These are phyloP conservation scores for Ambrosiella cleistominuta DNA, from an alignment of 2,329 filamentous ascomycete genomes.

Conservation along the genomic window DNA sequence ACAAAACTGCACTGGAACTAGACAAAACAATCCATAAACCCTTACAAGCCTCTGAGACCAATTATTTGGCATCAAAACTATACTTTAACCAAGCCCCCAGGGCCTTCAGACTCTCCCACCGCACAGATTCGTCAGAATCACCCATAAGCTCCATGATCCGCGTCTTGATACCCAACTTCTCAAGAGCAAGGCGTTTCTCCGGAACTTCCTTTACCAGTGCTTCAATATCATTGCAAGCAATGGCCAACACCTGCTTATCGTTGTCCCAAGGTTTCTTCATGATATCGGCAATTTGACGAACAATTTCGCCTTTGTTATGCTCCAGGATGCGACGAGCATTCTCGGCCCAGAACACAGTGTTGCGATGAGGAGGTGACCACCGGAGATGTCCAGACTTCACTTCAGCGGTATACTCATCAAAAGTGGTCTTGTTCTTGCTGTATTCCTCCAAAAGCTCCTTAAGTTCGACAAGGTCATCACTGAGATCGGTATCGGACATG, in stretches of 20 bases:
- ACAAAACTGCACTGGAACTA: slow-evolving; percentile 1
- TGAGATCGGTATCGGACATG: slow-evolving; percentile 45
- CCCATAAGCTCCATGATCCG: slow-evolving; percentile 89
- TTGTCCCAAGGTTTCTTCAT: slow-evolving; percentile 56
- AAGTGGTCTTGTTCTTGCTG: slow-evolving; percentile 54
- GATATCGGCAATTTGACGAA: slow-evolving; percentile 70
- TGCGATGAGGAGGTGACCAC: slow-evolving; percentile 84
- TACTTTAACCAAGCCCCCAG: slow-evolving; percentile 51
- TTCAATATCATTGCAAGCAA: slow-evolving; percentile 87
- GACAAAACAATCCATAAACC: slow-evolving; percentile 1
- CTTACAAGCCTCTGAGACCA: neutral
- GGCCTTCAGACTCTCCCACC: slow-evolving; percentile 83
- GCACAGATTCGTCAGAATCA: slow-evolving; percentile 69
- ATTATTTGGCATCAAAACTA: slow-evolving; percentile 32
- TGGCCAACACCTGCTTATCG: slow-evolving; percentile 75
- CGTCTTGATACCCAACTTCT: slow-evolving; percentile 70
- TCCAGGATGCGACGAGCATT: slow-evolving; percentile 80
- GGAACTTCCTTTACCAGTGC: slow-evolving; percentile 75
- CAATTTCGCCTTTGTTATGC: slow-evolving; percentile 59
- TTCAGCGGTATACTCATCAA: slow-evolving; percentile 82
- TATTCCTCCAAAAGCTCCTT: slow-evolving; percentile 49
- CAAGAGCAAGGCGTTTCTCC: slow-evolving; percentile 61
- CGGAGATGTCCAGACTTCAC: slow-evolving; percentile 71
- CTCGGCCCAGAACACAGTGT: slow-evolving; percentile 75
- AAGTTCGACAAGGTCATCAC: slow-evolving; percentile 42